These are phyloP conservation scores for Cucurbita maxima DNA, from an alignment of 306 rosid genomes.

Conservation along the genomic window DNA sequence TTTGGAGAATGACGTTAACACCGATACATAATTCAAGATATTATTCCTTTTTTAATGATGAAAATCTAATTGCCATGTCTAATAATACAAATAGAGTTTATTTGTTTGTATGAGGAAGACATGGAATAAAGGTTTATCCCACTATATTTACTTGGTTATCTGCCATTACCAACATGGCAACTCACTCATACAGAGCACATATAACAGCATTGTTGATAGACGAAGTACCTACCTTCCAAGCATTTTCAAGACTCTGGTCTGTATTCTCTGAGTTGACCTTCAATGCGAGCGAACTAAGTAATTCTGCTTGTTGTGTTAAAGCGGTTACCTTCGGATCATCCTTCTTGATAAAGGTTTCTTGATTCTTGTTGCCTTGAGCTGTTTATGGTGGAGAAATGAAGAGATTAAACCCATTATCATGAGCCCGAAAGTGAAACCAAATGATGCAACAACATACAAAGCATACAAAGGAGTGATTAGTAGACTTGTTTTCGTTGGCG, in stretches of 20 bases:
- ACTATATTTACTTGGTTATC: neutral
- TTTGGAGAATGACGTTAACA: neutral
- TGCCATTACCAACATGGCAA: neutral
- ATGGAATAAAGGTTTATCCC: neutral
- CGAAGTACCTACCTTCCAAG: conserved; percentile 79
- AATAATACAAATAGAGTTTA: neutral
- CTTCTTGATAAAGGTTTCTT: conserved; percentile 66
- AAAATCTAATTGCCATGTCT: neutral
- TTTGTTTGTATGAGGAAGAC: neutral
- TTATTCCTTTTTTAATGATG: neutral
- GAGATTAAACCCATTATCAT: conserved; percentile 6
- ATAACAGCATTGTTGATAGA: neutral
- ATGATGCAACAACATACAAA: neutral
- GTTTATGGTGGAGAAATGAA: conserved; percentile 19
- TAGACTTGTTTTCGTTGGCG: conserved; percentile 10
- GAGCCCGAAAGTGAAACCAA: neutral
- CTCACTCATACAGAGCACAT: neutral
- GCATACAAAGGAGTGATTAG: neutral
- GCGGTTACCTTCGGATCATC: conserved; percentile 74
- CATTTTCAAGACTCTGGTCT: conserved; percentile 90
- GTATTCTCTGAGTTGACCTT: conserved; percentile 72
- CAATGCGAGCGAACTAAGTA: conserved; percentile 74
- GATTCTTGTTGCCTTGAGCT: conserved; percentile 40
- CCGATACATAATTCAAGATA: neutral
- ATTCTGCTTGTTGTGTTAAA: conserved; percentile 90